Conservation (phyloP, 441 rosid genomes). For the Gossypium davidsonii region DNA sequence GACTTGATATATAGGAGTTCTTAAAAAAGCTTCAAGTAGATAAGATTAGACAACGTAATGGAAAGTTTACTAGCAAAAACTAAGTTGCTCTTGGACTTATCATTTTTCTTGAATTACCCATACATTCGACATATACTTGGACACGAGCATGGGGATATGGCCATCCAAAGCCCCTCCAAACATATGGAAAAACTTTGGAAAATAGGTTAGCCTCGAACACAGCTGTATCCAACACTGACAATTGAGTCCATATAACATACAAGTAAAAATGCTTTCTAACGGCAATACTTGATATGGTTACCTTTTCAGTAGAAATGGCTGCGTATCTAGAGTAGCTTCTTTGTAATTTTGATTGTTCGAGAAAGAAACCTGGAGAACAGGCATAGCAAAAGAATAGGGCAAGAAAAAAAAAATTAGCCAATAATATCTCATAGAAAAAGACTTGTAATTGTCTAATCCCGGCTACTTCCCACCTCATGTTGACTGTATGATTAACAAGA, state of each 20-base stretch:
- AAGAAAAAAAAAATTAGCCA: neutral
- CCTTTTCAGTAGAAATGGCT: constrained; percentile 81
- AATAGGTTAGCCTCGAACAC: neutral
- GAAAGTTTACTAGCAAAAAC: too few relatives aligned
- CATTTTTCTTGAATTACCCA: too few relatives aligned
- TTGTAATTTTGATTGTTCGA: constrained; percentile 60
- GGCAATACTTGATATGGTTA: constrained; percentile 19
- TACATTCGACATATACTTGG: neutral
- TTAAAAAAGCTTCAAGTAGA: neutral
- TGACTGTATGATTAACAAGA: neutral
- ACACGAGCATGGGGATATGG: neutral
- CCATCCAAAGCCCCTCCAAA: neutral
- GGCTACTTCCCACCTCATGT: neutral
- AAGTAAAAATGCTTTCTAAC: neutral
- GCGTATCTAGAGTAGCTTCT: constrained; percentile 57
- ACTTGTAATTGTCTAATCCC: neutral
- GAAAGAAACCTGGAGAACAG: constrained; percentile 57
- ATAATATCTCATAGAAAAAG: neutral
- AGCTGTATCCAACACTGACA: neutral
- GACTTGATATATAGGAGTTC: neutral
- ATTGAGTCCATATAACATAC: neutral
- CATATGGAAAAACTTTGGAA: too few relatives aligned
- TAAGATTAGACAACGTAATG: too few relatives aligned
- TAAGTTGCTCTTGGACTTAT: too few relatives aligned
- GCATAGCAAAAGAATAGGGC: constrained; percentile 12